Conservation (phyloP, 352 stramenopile genomes). For the Phytopythium cucurbitacearum region DNA sequence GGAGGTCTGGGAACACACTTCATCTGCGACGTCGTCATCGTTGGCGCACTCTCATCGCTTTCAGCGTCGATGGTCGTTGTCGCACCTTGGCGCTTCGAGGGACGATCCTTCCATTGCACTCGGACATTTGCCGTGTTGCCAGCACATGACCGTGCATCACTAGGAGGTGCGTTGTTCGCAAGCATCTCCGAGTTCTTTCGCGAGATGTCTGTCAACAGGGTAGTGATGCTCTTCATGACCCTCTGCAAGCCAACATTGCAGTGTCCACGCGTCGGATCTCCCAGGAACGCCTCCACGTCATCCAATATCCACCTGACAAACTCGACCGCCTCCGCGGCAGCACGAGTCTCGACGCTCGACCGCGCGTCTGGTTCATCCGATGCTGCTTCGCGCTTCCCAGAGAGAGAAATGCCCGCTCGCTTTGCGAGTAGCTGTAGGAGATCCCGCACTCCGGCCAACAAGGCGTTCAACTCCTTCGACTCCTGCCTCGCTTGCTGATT, state of each 20-base stretch:
- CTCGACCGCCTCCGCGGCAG: constrained; percentile 9
- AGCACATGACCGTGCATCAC: background rate
- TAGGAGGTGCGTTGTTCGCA: background rate
- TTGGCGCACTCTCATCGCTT: too few species aligned
- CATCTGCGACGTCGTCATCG: too few species aligned
- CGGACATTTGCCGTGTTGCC: constrained; percentile 9
- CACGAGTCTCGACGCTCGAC: constrained; percentile 31
- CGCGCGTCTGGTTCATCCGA: constrained; percentile 48
- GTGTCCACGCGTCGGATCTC: constrained; percentile 10
- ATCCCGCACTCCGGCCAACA: constrained; percentile 35
- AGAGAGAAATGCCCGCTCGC: constrained; percentile 58
- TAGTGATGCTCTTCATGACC: constrained; percentile 19
- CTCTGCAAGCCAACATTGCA: constrained; percentile 5
- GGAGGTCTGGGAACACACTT: background rate
- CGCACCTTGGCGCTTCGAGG: too few species aligned
- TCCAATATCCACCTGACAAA: constrained; percentile 26
- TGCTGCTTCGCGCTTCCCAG: constrained; percentile 44
- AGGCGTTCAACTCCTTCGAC: background rate
- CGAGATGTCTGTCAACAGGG: constrained; percentile 37
- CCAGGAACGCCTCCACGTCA: constrained; percentile 29
- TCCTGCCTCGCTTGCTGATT: constrained; percentile 6
- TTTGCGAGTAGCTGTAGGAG: constrained; percentile 43
- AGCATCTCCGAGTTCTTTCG: constrained; percentile 26
- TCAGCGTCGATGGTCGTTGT: too few species aligned
- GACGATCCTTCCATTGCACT: constrained; percentile 27